Conservation (phyloP, 441 rosid genomes). For the Codiaeum variegatum region DNA sequence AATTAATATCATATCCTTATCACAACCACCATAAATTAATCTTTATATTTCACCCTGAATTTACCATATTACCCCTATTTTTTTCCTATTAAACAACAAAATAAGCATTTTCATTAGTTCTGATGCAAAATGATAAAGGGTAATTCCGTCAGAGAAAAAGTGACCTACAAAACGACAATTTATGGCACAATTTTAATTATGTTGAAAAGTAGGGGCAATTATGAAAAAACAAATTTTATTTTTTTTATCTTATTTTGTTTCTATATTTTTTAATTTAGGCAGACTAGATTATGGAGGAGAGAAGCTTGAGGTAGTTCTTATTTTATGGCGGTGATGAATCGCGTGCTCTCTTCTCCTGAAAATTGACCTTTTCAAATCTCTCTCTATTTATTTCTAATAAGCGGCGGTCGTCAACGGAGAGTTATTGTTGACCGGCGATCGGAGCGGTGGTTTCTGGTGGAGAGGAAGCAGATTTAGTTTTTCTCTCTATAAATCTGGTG, state of each 20-base stretch:
- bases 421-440: slow-evolving; percentile 2
- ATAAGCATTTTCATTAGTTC: background rate
- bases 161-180: background rate
- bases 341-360: slow-evolving; percentile 2
- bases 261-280: too few relatives aligned
- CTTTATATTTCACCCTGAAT: background rate
- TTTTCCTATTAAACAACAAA: too few relatives aligned
- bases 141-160: background rate
- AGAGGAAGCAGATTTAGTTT: background rate
- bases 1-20: slow-evolving; percentile 7
- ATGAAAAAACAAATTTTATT: background rate
- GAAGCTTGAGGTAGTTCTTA: slow-evolving; percentile 1
- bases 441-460: background rate
- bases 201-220: background rate
- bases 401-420: background rate
- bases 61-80: background rate
- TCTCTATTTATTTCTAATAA: background rate
- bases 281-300: background rate
- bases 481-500: background rate
- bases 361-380: background rate
- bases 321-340: slow-evolving; percentile 17
- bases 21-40: background rate
- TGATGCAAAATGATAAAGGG: background rate
- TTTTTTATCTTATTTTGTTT: background rate
- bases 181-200: background rate